phyloP scores from a whole-genome alignment of 108 stramenopile genomes.

The Aurantiochytrium sp. region DNA sequence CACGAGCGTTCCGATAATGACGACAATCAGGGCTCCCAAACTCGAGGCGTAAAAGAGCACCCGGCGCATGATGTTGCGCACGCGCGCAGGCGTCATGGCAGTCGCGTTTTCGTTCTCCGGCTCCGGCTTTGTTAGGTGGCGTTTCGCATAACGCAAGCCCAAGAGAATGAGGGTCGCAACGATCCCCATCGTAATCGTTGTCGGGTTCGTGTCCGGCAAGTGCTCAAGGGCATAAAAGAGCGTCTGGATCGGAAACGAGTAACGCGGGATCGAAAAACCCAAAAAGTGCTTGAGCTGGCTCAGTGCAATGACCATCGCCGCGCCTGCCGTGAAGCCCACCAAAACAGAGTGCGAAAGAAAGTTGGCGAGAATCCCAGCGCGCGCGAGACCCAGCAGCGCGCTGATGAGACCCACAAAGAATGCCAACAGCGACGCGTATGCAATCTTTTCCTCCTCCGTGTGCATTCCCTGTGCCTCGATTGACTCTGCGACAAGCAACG shows the following conservation, averaged over 20 bases:
- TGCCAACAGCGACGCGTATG: slow-evolving; percentile 42
- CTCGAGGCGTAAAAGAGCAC: slow-evolving; percentile 20
- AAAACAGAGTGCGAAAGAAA: slow-evolving; percentile 74
- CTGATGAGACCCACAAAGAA: slow-evolving; percentile 55
- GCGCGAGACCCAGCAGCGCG: slow-evolving; percentile 39
- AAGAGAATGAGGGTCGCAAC: slow-evolving; percentile 30
- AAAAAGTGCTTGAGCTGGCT: slow-evolving; percentile 71
- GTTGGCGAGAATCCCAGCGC: slow-evolving; percentile 62
- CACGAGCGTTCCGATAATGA: slow-evolving; percentile 32
- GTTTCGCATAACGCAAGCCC: slow-evolving; percentile 31
- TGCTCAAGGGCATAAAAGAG: slow-evolving; percentile 36
- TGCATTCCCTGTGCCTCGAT: background rate
- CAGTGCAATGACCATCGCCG: slow-evolving; percentile 71
- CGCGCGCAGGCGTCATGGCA: background rate
- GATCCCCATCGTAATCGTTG: slow-evolving; percentile 54
- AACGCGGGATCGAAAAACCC: slow-evolving; percentile 49
- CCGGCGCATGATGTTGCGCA: background rate
- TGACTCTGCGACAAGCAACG: background rate
- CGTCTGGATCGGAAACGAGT: slow-evolving; percentile 36
- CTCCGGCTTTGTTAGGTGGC: background rate
- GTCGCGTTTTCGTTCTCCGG: background rate
- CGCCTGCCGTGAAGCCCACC: slow-evolving; percentile 71
- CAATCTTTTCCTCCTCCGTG: background rate
- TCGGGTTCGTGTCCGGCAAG: slow-evolving; percentile 52
- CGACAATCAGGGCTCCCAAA: slow-evolving; percentile 42